Base-by-base conservation (phyloP, 2,329 filamentous ascomycete genomes). In the Colletotrichum camelliae region DNA sequence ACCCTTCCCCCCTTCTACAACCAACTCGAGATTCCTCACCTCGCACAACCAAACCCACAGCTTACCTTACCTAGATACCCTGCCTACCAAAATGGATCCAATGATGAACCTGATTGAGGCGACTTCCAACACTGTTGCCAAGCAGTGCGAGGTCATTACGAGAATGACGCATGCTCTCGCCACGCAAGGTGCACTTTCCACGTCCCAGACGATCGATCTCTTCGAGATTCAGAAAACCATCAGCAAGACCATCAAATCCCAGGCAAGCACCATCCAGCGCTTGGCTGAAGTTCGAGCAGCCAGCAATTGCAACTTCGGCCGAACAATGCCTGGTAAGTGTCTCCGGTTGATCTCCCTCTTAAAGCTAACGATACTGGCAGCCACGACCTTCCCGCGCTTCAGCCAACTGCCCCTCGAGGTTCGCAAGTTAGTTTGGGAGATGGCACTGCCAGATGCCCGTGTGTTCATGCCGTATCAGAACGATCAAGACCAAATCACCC, bases 381-480 rank as follows among this genome's bases (percentile, higher is more conserved):
- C 1, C n/a, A 16, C 7, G 12, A 4, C 24, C n/a, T 76, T 76
- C 5, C 16, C 24, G 2, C 21, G 37, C 5, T 76, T 76, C 35
- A 16, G 9, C 4, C 35, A 12, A 27, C n/a, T 74, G 4, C 74
- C 70, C 4, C 16, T 27, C 7, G 74, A 74, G 16, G 55, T 67
- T 4, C 70, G 60, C 6, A 58, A 43, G n/a, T 8, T 2, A 5
- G 48, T 74, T 8, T 77, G 67, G 75, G 48, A 71, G 43, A 43
- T 70, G 60, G 18, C 67, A 6, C n/a, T 77, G 2, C 67, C 74
- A 4, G 29, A 48, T 3, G 1, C 6, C 6, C 66, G 74, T 3
- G 9, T 74, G 2, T 67, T 76, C 15, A 85, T 88, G 77, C n/a
- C 37, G 7, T 8, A 43, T 4, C 2, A 16, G 33, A n/a, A 6